Percentiles rank a stretch among this genome's conserved stretches.
Conservation (phyloP, 1,284 basidiomycete species). For the Sanghuangporus sanghuang region DNA sequence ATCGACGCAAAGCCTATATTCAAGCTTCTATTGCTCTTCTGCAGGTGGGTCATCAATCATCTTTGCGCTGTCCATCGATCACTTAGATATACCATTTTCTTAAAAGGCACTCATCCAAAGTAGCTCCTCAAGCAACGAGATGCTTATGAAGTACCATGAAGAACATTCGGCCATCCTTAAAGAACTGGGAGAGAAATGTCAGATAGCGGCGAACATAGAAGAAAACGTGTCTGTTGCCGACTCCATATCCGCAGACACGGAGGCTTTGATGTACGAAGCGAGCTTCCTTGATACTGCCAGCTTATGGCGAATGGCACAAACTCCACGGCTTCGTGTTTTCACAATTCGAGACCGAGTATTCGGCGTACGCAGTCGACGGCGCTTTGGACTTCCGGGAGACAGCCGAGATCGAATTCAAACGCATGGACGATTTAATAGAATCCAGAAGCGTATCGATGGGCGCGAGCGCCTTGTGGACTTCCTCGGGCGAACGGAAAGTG, state of each 20-base stretch:
- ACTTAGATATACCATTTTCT: conserved; percentile 2
- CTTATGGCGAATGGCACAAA: conserved; percentile 59
- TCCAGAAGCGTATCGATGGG: conserved; percentile 68
- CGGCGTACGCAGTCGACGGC: conserved; percentile 38
- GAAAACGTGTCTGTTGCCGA: conserved; percentile 42
- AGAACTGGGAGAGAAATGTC: conserved; percentile 21
- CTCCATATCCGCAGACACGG: conserved; percentile 54
- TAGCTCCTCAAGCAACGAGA: conserved; percentile 48
- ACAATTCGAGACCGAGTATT: conserved; percentile 45
- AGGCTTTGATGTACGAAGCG: conserved; percentile 65
- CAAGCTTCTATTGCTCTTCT: conserved; percentile 37
- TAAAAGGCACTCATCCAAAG: conserved; percentile 44
- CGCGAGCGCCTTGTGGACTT: conserved; percentile 54
- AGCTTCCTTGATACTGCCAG: conserved; percentile 60
- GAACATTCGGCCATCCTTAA: conserved; percentile 8
- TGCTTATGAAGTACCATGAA: conserved; percentile 48
- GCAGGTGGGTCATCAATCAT: conserved; percentile 24
- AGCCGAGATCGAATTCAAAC: conserved; percentile 23
- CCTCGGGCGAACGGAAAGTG: conserved; percentile 65
- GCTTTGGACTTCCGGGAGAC: not conserved
- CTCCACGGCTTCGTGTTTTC: conserved; percentile 58
- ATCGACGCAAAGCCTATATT: conserved; percentile 54
- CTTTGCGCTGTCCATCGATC: not conserved
- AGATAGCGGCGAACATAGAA: conserved; percentile 47
- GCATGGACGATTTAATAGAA: conserved; percentile 52